Conservation (phyloP, 495 filamentous ascomycete species). For the Penicillium herquei region DNA sequence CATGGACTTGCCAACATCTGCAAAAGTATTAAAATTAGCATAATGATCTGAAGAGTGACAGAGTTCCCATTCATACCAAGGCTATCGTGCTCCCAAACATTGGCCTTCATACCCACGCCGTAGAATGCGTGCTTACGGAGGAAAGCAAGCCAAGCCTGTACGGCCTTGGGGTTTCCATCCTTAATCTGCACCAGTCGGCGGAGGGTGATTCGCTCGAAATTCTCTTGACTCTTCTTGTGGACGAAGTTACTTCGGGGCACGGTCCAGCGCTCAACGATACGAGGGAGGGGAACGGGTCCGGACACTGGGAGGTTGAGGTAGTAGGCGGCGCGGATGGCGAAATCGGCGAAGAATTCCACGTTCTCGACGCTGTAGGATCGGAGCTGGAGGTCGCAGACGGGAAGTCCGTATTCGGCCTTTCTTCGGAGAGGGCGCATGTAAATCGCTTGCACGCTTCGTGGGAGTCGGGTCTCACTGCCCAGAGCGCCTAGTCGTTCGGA, state of each 20-base stretch:
- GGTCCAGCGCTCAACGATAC: conserved; percentile 87
- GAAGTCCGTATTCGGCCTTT: conserved; percentile 67
- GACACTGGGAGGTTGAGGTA: conserved; percentile 84
- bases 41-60: too few relatives aligned
- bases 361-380: conserved; percentile 89
- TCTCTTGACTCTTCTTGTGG: conserved; percentile 96
- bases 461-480: conserved; percentile 52
- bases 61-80: conserved; percentile 48
- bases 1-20: conserved; percentile 67
- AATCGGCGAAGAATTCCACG: conserved; percentile 92
- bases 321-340: conserved; percentile 91
- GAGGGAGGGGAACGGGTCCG: conserved; percentile 86
- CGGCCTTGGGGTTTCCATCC: conserved; percentile 84
- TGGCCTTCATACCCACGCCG: conserved; percentile 98
- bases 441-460: conserved; percentile 76
- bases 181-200: conserved; percentile 88
- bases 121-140: conserved; percentile 87
- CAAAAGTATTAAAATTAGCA: background rate
- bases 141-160: conserved; percentile 89
- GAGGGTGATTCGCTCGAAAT: conserved; percentile 88
- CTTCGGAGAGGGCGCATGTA: conserved; percentile 84
- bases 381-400: conserved; percentile 86
- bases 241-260: conserved; percentile 88
- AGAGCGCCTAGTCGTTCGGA: conserved; percentile 36
- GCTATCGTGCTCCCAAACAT: conserved; percentile 83